A percentile compares a stretch with the other conserved stretches of the same genome.
Conservation (phyloP, 805 yeast genomes). For the Lipomyces spencermartinsiae region DNA sequence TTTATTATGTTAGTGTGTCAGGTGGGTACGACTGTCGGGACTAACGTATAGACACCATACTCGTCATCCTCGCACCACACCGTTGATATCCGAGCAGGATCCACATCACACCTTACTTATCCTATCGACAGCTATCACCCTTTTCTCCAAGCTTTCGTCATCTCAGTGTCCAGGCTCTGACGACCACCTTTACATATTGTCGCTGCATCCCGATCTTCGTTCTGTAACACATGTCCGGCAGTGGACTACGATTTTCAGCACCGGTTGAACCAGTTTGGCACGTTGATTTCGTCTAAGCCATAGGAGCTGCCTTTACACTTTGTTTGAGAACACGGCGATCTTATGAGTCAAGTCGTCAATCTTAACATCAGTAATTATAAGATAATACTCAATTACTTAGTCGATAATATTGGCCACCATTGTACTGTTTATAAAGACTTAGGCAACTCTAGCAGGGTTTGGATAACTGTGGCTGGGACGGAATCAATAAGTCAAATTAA, state of each 20-base stretch:
- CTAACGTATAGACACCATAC: no score
- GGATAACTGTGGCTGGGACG: not conserved
- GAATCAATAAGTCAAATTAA: not conserved
- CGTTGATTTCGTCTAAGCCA: not conserved
- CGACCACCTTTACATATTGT: no score
- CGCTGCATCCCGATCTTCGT: not conserved
- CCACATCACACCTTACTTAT: no score
- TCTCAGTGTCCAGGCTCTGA: no score
- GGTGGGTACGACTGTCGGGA: no score
- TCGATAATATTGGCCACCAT: not conserved
- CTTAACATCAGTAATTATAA: not conserved
- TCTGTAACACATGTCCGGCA: not conserved
- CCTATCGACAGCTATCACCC: no score
- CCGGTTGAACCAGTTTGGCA: not conserved
- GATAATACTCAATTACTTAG: no score
- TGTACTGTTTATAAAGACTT: not conserved
- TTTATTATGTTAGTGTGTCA: no score
- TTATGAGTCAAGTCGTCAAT: not conserved
- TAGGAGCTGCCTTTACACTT: not conserved
- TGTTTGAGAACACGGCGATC: no score
- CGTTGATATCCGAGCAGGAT: no score
- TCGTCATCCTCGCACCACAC: no score
- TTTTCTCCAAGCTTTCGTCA: no score
- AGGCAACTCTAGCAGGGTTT: not conserved
- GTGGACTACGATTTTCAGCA: not conserved